phyloP scores from a whole-genome alignment of 139 green algal species.

The Gonium pectorale region DNA sequence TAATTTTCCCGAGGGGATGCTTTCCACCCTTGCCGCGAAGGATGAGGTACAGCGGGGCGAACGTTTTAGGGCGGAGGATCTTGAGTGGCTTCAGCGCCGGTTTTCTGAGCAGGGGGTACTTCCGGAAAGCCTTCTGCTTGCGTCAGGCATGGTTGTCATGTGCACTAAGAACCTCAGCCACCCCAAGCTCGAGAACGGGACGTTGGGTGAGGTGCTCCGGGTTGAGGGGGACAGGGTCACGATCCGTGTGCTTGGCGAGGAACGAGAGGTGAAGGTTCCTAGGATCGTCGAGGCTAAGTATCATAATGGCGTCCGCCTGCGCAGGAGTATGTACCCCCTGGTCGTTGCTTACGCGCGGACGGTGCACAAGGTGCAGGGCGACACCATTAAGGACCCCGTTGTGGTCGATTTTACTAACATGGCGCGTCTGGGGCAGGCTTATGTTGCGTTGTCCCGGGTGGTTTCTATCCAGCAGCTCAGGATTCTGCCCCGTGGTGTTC shows the following conservation, averaged over 20 bases:
- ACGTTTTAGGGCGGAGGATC: background rate
- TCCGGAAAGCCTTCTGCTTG: background rate
- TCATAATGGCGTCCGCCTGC: background rate
- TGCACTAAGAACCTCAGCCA: constrained; percentile 2
- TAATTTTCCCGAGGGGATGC: background rate
- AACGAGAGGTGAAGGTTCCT: background rate
- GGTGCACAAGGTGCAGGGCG: constrained; percentile 7
- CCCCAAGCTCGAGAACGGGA: background rate
- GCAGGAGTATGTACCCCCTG: background rate
- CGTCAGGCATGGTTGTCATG: background rate
- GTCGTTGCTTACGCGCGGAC: constrained; percentile 1
- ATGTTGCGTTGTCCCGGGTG: background rate
- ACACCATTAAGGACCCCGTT: background rate
- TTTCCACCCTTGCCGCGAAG: background rate
- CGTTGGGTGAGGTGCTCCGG: background rate
- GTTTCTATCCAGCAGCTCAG: background rate
- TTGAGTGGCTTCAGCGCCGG: background rate
- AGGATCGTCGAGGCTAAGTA: background rate
- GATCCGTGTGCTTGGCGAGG: background rate
- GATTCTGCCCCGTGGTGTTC: background rate
- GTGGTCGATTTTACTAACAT: constrained; percentile 5
- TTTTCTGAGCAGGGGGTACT: background rate
- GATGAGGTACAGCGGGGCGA: background rate
- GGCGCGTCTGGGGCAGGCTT: background rate
- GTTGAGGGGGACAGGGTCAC: background rate